Evolutionary conservation across 768 basidiomycete genomes (phyloP).

Genomic region (Trametes cubensis): DNA sequence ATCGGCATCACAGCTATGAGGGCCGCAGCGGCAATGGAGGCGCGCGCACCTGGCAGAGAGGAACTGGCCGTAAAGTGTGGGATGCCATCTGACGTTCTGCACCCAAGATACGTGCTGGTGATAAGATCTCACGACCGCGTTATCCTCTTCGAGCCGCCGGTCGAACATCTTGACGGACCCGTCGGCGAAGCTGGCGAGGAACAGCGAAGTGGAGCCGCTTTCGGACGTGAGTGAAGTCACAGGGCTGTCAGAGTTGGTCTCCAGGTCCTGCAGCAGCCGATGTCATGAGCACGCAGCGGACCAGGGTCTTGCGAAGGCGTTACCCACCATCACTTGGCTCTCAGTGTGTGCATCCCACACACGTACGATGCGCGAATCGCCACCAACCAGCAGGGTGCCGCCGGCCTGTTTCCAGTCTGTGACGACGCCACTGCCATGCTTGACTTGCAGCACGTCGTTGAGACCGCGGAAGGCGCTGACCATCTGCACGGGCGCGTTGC

Average conservation of each 20-base stretch:
- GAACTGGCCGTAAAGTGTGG: slow-evolving; percentile 66
- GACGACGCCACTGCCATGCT: slow-evolving; percentile 82
- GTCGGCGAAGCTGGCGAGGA: slow-evolving; percentile 91
- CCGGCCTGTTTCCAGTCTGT: slow-evolving; percentile 92
- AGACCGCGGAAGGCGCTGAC: slow-evolving; percentile 92
- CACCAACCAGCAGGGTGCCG: slow-evolving; percentile 86
- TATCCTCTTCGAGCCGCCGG: slow-evolving; percentile 80
- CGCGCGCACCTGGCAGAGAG: slow-evolving; percentile 78
- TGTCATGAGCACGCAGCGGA: slow-evolving; percentile 4
- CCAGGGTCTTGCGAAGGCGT: background rate
- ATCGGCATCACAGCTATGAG: background rate
- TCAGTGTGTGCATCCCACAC: slow-evolving; percentile 97
- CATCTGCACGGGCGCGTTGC: slow-evolving; percentile 78
- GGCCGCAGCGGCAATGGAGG: background rate
- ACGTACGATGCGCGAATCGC: slow-evolving; percentile 86
- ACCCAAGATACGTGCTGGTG: slow-evolving; percentile 83
- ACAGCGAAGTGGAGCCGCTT: slow-evolving; percentile 71
- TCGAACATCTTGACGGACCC: slow-evolving; percentile 91
- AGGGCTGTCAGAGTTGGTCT: slow-evolving; percentile 88
- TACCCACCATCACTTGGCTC: slow-evolving; percentile 66
- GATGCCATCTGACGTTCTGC: slow-evolving; percentile 86
- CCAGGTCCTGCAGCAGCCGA: slow-evolving; percentile 64
- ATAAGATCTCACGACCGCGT: slow-evolving; percentile 80
- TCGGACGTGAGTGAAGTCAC: slow-evolving; percentile 86
- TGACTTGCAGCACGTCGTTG: slow-evolving; percentile 71